Evolutionary conservation across 176 grass and related monocot genomes (phyloP), one percentile per base, ranked within the genome.

Genomic region (Triticum timopheevii): DNA sequence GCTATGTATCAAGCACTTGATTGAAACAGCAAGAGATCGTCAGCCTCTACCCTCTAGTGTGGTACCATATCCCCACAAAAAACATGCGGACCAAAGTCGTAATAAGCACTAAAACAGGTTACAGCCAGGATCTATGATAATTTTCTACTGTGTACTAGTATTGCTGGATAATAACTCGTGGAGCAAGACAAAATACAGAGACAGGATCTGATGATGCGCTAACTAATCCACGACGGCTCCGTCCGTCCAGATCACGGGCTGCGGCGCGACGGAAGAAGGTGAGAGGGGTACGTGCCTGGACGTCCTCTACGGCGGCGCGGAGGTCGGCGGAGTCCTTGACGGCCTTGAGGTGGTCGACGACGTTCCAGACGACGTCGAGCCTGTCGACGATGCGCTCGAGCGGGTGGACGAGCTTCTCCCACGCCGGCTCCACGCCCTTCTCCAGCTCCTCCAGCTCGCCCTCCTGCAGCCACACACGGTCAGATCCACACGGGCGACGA

Each of bases 241-340:
- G 65, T 30, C 12, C 12, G 63, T 16, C 30, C 17, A 36, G 17
- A 69, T 36, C 33, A 69, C 8, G 2, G 50, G 4, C 0, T 11
- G 44, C 10, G 44, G 44, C 40, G 10, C 1, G 44, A 17, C 0
- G 0, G 15, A 16, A 6, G 47, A 16, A 4, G 47, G 13, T 1
- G 13, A 6, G 25, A 38, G 7, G 7, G 4, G 44, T 10, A 4
- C 2, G 13, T 10, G 90, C 96, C 96, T 98, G 96, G 1, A 98
- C 92, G 90, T 98, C 96, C 82, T 98, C 96, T 0, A 95, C 88
- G 38, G 96, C 96, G 33, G 96, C 81, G 42, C 96, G 96, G 16
- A 98, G 93, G 42, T 95, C 92, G 4, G 77, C 36, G 1, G 93
- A 95, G 69, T 98, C 96, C 84, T 98, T 98, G 36, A 98, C 96